Conservation (phyloP, 2,329 filamentous ascomycete species). For the Fusarium nurragi region DNA sequence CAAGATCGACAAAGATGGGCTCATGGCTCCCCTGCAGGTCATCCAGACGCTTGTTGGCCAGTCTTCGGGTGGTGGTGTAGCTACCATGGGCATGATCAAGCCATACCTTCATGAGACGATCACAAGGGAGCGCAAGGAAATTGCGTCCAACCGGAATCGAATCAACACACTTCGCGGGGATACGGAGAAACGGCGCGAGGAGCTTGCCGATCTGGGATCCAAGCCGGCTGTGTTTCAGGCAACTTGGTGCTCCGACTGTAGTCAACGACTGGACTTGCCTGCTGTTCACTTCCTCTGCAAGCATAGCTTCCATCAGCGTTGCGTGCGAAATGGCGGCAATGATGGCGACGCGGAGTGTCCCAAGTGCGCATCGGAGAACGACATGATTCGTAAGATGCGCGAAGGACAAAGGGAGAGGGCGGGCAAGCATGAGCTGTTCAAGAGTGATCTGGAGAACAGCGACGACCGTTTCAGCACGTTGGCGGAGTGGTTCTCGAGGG, state of each 20-base stretch:
- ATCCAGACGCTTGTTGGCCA: slow-evolving; percentile 87
- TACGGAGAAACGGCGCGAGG: slow-evolving; percentile 79
- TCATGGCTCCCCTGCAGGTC: slow-evolving; percentile 96
- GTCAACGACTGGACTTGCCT: slow-evolving; percentile 80
- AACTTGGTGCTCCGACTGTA: slow-evolving; percentile 86
- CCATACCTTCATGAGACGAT: slow-evolving; percentile 90
- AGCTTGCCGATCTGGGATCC: slow-evolving; percentile 78
- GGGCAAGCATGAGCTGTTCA: slow-evolving; percentile 88
- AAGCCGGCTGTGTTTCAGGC: slow-evolving; percentile 92
- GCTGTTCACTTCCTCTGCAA: slow-evolving; percentile 97
- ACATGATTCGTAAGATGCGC: slow-evolving; percentile 87
- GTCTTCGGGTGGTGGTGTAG: slow-evolving; percentile 66
- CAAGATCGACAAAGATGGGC: slow-evolving; percentile 87
- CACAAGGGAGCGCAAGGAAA: slow-evolving; percentile 86
- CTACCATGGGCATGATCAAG: slow-evolving; percentile 98
- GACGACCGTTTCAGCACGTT: slow-evolving; percentile 89
- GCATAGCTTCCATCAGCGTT: slow-evolving; percentile 94
- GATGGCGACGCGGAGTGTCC: slow-evolving; percentile 82
- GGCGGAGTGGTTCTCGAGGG: slow-evolving; percentile 92
- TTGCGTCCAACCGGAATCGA: slow-evolving; percentile 79
- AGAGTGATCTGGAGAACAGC: slow-evolving; percentile 78
- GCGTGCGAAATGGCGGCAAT: slow-evolving; percentile 66
- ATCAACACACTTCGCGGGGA: slow-evolving; percentile 86
- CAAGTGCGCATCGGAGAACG: slow-evolving; percentile 83
- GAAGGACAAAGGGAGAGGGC: slow-evolving; percentile 87